A percentile compares a stretch with the other conserved stretches of the same genome.
These are phyloP conservation scores for Grifola frondosa DNA, from an alignment of 1,284 basidiomycete genomes.

Conservation along the genomic window DNA sequence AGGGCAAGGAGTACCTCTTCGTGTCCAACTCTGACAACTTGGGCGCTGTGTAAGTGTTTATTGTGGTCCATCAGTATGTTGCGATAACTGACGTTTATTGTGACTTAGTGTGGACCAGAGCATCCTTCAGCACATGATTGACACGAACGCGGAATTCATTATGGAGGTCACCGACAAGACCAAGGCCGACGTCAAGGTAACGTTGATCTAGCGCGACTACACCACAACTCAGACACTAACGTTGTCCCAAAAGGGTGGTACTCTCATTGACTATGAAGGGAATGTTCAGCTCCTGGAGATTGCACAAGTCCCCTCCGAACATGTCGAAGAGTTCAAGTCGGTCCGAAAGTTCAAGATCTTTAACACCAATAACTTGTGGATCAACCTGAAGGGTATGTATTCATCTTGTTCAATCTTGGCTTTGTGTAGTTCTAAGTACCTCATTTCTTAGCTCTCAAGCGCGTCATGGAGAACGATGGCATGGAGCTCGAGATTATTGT, in stretches of 20 bases:
- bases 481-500: constrained; percentile 92
- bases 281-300: constrained; percentile 94
- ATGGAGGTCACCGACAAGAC: constrained; percentile 99
- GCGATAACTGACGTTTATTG: too few species aligned
- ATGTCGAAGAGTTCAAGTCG: constrained; percentile 97
- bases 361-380: constrained; percentile 98
- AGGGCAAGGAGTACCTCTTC: constrained; percentile 98
- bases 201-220: too few species aligned
- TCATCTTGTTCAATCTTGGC: constrained; percentile 12
- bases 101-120: constrained; percentile 73
- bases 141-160: constrained; percentile 83
- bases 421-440: constrained; percentile 39
- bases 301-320: constrained; percentile 96
- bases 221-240: too few species aligned
- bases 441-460: constrained; percentile 61
- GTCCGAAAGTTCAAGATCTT: constrained; percentile 93
- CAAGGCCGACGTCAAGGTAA: constrained; percentile 96
- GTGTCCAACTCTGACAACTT: constrained; percentile 99
- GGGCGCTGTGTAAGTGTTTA: constrained; percentile 78
- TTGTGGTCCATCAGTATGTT: neutral
- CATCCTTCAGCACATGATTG: constrained; percentile 89
- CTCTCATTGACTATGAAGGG: constrained; percentile 94
- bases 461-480: constrained; percentile 86
- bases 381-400: constrained; percentile 74
- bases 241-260: constrained; percentile 70